A percentile compares a stretch with the other conserved stretches of the same genome.
Conservation (phyloP, 352 stramenopile genomes). For the Lagenidium sp. region DNA sequence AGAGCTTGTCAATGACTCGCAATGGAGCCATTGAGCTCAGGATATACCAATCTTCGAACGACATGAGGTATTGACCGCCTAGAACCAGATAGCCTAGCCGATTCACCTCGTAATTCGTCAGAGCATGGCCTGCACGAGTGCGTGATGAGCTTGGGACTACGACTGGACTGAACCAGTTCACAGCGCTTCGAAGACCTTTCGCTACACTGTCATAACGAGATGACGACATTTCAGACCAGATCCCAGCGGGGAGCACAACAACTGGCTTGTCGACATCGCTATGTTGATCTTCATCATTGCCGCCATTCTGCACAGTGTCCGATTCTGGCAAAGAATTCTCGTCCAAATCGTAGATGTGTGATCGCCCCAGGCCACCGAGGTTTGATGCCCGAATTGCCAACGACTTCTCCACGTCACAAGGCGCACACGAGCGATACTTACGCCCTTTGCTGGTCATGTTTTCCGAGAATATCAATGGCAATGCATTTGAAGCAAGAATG, state of each 20-base stretch:
- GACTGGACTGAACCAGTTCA: neutral
- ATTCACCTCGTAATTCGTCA: slow-evolving; percentile 3
- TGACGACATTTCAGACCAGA: neutral
- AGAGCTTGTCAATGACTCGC: neutral
- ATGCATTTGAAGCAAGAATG: slow-evolving; percentile 7
- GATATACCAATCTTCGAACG: slow-evolving; percentile 2
- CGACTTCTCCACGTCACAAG: slow-evolving; percentile 1
- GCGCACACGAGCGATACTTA: neutral
- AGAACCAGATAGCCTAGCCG: slow-evolving; percentile 1
- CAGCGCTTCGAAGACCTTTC: neutral
- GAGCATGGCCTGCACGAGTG: neutral
- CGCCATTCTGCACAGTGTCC: slow-evolving; percentile 5
- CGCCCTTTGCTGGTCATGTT: neutral
- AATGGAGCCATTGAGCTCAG: neutral
- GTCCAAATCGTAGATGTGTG: neutral
- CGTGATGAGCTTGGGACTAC: too few species aligned
- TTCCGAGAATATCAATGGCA: slow-evolving; percentile 2
- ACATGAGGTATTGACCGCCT: neutral
- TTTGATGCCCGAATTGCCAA: slow-evolving; percentile 5
- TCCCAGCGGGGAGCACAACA: neutral
- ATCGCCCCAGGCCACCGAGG: slow-evolving; percentile 10
- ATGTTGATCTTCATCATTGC: neutral
- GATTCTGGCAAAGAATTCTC: too few species aligned
- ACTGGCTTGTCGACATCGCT: neutral
- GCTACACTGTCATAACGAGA: neutral